Conservation (phyloP, 352 stramenopile species). For the Pythium pyrilobum region DNA sequence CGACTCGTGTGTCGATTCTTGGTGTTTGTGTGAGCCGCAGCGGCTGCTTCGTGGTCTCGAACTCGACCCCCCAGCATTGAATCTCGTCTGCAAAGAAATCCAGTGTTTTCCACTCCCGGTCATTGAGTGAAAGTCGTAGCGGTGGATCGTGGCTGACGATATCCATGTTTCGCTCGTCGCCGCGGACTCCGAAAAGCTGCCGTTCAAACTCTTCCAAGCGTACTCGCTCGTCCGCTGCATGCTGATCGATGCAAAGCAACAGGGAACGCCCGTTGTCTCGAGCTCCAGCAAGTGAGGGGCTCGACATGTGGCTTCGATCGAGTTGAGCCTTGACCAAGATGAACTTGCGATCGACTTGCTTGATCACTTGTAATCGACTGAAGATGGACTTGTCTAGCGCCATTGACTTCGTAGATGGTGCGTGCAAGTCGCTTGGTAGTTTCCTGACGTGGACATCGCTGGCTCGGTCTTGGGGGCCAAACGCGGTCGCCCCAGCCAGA, state of each 20-base stretch:
- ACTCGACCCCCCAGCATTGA: slow-evolving; percentile 78
- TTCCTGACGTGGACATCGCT: not conserved
- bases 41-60: slow-evolving; percentile 23
- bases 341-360: slow-evolving; percentile 90
- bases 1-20: slow-evolving; percentile 64
- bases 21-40: slow-evolving; percentile 42
- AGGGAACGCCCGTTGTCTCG: slow-evolving; percentile 16
- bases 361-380: slow-evolving; percentile 62
- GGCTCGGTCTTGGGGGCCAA: not conserved
- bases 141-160: slow-evolving; percentile 45
- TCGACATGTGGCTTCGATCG: too few relatives aligned
- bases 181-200: slow-evolving; percentile 47
- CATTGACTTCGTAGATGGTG: slow-evolving; percentile 10
- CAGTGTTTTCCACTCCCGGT: slow-evolving; percentile 40
- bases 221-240: slow-evolving; percentile 88
- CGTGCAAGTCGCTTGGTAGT: slow-evolving; percentile 9
- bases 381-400: slow-evolving; percentile 74
- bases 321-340: slow-evolving; percentile 61
- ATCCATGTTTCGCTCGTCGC: slow-evolving; percentile 48
- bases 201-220: slow-evolving; percentile 80
- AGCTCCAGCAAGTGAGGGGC: too few relatives aligned
- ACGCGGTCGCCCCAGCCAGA: not conserved
- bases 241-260: slow-evolving; percentile 86
- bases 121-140: slow-evolving; percentile 51
- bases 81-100: slow-evolving; percentile 43